Evolutionary conservation across 2,329 filamentous ascomycete genomes (phyloP).

Genomic region (Karstenula rhodostoma): DNA sequence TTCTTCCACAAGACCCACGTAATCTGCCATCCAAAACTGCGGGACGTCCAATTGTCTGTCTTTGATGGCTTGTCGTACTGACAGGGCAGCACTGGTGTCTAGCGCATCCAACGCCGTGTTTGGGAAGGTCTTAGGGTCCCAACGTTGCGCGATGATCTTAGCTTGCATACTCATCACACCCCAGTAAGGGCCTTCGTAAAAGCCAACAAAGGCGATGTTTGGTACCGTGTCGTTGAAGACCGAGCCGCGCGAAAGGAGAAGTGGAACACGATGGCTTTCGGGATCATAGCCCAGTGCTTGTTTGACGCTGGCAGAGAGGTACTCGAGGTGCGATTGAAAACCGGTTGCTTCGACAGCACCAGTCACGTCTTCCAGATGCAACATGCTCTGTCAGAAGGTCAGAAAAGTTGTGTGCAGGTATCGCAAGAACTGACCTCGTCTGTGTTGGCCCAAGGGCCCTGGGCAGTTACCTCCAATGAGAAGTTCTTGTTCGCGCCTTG

Average conservation of each 20-base stretch:
- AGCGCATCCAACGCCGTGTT: constrained; percentile 57
- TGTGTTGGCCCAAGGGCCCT: constrained; percentile 14
- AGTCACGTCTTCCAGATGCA: constrained; percentile 33
- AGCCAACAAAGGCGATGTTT: constrained; percentile 79
- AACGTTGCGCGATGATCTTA: constrained; percentile 69
- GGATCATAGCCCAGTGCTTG: constrained; percentile 66
- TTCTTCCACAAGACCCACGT: constrained; percentile 77
- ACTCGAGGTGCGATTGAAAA: constrained; percentile 71
- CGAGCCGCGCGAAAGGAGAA: constrained; percentile 73
- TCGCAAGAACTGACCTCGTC: constrained; percentile 14
- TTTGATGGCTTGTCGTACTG: constrained; percentile 56
- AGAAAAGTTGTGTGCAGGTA: constrained; percentile 9
- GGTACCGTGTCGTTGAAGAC: constrained; percentile 68
- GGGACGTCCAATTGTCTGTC: constrained; percentile 54
- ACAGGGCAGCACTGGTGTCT: constrained; percentile 33
- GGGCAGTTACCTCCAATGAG: constrained; percentile 17
- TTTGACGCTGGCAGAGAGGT: constrained; percentile 66
- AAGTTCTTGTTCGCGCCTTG: constrained; percentile 21
- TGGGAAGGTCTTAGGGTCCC: constrained; percentile 49
- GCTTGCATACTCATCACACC: constrained; percentile 89
- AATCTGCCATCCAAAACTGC: constrained; percentile 87
- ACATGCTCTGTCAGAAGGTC: constrained; percentile 15
- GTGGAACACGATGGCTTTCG: constrained; percentile 58
- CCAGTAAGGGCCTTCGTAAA: constrained; percentile 87
- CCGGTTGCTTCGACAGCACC: constrained; percentile 79